Evolutionary conservation across 2,329 filamentous ascomycete genomes (phyloP), one percentile per base, ranked within the genome.

Genomic region (Cladosporium sp.): DNA sequence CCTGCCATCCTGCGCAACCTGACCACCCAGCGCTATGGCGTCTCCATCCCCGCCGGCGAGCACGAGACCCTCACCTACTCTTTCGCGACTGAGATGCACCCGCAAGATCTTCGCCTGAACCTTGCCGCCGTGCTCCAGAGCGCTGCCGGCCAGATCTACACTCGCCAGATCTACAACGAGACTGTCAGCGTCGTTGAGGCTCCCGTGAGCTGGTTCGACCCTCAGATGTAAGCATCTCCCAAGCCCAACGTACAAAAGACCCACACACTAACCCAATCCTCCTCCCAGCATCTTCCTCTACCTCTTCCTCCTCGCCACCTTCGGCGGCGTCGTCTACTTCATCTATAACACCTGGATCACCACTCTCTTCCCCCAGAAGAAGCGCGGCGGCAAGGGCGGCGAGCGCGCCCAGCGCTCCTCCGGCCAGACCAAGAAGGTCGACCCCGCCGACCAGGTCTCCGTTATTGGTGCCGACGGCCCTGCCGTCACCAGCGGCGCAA

Each of bases 331-430:
- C 64, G 87, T 90, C 78, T 97, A 94, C 88, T 97, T 97, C 81
- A 92, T 97, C 82, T 99, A 99, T 87, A 95, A 90, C 84, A 96
- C 94, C 75, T 98, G 94, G 93, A 91, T 99, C 81, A 92, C 93
- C 75, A 90, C 93, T 15, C 91, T 99, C 77, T 97, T 98, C 85
- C 94, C 95, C 59, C 92, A 97, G 85, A 89, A 88, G 80, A 83
- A 82, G 74, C 83, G 84, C 69, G 78, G 83, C 66, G 84, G 83
- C 73, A 87, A 87, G 79, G 82, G 82, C 68, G 81, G 90, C 72
- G 91, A 92, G 83, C 87, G 88, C 69, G 82, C 86, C 66, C 87
- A 87, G 78, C 83, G 82, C 74, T 81, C 85, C 34, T 81, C 85
- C 71, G 86, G 84, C 75, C 88, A 88, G 77, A 79, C 80, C 73